Conservation (phyloP, 768 basidiomycete species). For the Suillus paluster region DNA sequence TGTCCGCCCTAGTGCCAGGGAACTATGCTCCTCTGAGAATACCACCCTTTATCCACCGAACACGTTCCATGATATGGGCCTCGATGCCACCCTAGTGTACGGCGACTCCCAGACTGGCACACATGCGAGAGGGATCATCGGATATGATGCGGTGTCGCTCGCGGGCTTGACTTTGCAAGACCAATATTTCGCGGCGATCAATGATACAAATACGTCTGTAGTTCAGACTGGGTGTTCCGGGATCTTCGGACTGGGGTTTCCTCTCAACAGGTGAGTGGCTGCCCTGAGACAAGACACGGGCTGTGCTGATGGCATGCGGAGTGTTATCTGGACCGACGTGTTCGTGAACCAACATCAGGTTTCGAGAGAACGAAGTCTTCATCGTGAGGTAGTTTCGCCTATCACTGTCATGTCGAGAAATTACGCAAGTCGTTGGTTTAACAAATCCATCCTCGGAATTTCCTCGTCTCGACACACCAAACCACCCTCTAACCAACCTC, state of each 20-base stretch:
- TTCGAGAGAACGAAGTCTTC: conserved; percentile 3
- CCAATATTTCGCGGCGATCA: conserved; percentile 70
- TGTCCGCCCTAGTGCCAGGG: conserved; percentile 59
- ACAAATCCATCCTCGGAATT: conserved; percentile 7
- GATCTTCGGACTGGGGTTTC: conserved; percentile 79
- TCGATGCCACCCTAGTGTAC: conserved; percentile 58
- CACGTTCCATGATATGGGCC: conserved; percentile 49
- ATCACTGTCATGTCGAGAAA: conserved; percentile 16
- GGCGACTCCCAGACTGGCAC: conserved; percentile 78
- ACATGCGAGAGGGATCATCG: conserved; percentile 66
- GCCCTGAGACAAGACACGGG: neutral
- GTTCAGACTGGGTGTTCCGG: conserved; percentile 60
- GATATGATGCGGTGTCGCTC: conserved; percentile 58
- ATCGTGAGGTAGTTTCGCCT: neutral
- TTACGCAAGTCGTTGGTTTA: conserved; percentile 24
- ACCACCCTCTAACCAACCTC: neutral
- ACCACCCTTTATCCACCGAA: conserved; percentile 54
- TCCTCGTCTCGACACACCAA: conserved; percentile 5
- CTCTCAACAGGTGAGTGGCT: conserved; percentile 61
- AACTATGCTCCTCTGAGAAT: conserved; percentile 41
- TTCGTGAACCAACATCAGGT: conserved; percentile 28
- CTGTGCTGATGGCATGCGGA: conserved; percentile 23
- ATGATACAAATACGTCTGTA: conserved; percentile 69
- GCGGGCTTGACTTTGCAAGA: conserved; percentile 52
- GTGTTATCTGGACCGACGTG: conserved; percentile 50